phyloP scores from a whole-genome alignment of 129 eudicot species.

The Artemisia tridentata region DNA sequence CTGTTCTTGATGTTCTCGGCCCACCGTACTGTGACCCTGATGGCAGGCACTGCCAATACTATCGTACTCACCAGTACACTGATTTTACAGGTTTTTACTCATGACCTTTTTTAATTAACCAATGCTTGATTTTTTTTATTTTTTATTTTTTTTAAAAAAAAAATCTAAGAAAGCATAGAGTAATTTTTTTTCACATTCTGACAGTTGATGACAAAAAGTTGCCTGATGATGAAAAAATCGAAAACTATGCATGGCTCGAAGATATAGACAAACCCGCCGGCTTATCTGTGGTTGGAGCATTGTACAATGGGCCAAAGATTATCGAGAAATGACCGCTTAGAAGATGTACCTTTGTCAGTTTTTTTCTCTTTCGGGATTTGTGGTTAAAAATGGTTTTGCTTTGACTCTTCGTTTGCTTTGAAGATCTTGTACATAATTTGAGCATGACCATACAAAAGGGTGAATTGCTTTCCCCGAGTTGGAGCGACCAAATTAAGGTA shows the following conservation, averaged over 20 bases:
- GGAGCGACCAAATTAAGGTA: constrained; percentile 18
- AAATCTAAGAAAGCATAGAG: background rate
- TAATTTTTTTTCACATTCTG: background rate
- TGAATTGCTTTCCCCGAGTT: constrained; percentile 16
- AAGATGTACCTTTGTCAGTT: constrained; percentile 5
- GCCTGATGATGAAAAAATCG: constrained; percentile 46
- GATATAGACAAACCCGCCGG: constrained; percentile 64
- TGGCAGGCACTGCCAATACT: constrained; percentile 83
- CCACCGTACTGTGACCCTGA: constrained; percentile 80
- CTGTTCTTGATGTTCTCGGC: constrained; percentile 85
- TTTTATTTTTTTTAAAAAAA: too few relatives aligned
- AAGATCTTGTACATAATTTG: constrained; percentile 34
- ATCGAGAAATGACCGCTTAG: constrained; percentile 25
- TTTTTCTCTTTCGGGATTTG: constrained; percentile 9
- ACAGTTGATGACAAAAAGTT: constrained; percentile 49
- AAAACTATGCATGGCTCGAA: constrained; percentile 65
- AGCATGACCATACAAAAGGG: constrained; percentile 32
- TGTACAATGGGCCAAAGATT: constrained; percentile 70
- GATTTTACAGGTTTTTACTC: constrained; percentile 40
- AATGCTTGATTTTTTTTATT: background rate
- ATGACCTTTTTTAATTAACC: background rate
- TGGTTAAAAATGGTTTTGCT: constrained; percentile 25
- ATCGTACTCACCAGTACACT: constrained; percentile 44
- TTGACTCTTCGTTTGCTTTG: constrained; percentile 5
- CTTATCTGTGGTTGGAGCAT: constrained; percentile 45